Evolutionary conservation across 371 early-diverging fungal species (phyloP), one percentile per base, ranked within the genome.

Genomic region (Zychaea mexicana): DNA sequence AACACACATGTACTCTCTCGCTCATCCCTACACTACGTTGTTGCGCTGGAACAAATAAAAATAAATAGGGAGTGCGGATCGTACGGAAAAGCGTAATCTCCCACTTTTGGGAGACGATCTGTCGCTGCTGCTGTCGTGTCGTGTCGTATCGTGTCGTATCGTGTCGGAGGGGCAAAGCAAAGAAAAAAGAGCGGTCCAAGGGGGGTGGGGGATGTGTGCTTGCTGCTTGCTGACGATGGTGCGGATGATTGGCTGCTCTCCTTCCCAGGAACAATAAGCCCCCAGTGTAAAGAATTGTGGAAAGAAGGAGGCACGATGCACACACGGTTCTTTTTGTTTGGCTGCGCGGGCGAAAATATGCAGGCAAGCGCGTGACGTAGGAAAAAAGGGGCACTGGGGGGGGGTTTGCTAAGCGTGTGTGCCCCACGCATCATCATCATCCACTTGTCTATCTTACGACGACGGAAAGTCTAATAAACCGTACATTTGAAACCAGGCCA

Each of bases 281-380:
- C 15, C n/a, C n/a, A n/a, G 38, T 9, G 38, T 15, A 36, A 36
- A 36, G 15, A 15, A 36, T 9, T 36, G 7, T 36, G 22, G n/a
- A 49, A 49, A 49, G 38, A 65, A 65, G 65, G 65, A 65, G 65
- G 65, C 32, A 24, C 27, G 54, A 47, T 59, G 39, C 59, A 53
- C 65, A 65, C 65, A 65, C 58, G 65, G 65, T 65, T 57, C 52
- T 52, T 46, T 64, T 64, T 56, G 24, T 47, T 64, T 56, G 19
- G 53, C 65, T 65, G 65, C 56, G 65, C 65, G 65, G 65, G 65
- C 59, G 65, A 65, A 60, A 65, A 49, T 65, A 65, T 65, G 65
- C 65, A 65, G 65, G 65, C 59, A 65, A 52, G 64, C 65, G 65
- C 59, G 65, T 65, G 65, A 65, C 65, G 52, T 27, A 62, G 54